Conservation (phyloP, 2,329 filamentous ascomycete species). For the Aureobasidium sp. region DNA sequence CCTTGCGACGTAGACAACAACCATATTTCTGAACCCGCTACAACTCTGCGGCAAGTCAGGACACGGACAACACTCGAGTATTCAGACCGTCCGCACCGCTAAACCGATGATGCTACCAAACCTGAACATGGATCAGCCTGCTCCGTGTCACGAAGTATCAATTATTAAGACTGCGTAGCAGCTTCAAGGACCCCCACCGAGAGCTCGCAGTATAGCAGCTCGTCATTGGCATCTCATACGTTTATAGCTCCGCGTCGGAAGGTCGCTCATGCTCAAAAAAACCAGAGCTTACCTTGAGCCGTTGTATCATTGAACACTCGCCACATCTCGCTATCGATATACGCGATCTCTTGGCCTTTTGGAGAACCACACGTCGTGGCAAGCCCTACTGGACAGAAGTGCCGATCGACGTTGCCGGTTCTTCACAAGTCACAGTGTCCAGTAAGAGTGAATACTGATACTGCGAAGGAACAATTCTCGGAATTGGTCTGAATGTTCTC, state of each 20-base stretch:
- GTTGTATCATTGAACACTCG: too few relatives aligned
- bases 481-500: too few relatives aligned
- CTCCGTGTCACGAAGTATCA: neutral
- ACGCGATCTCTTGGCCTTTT: too few relatives aligned
- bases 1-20: neutral
- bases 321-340: neutral
- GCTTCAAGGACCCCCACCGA: too few relatives aligned
- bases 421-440: too few relatives aligned
- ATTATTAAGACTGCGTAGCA: neutral
- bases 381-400: too few relatives aligned
- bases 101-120: neutral
- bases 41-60: neutral
- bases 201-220: neutral
- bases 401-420: too few relatives aligned
- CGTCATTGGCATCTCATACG: neutral
- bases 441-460: too few relatives aligned
- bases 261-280: neutral
- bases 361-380: too few relatives aligned
- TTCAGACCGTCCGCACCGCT: neutral
- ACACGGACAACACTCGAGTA: neutral
- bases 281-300: neutral
- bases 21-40: neutral
- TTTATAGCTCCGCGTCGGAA: neutral
- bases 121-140: too few relatives aligned
- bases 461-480: too few relatives aligned